phyloP scores from a whole-genome alignment of 2,329 filamentous ascomycete genomes.

The Nannizzia gypsea region DNA sequence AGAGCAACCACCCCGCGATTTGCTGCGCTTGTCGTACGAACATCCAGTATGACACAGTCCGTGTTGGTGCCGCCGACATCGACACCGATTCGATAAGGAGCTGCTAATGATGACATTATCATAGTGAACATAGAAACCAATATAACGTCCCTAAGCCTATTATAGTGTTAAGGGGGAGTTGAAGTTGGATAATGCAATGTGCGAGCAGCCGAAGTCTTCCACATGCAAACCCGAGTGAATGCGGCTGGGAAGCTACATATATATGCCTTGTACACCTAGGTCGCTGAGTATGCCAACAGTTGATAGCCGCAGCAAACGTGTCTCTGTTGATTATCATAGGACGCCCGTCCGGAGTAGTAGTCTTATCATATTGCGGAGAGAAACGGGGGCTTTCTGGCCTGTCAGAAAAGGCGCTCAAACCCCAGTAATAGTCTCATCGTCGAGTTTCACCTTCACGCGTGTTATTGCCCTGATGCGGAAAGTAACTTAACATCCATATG shows the following conservation, averaged over 20 bases:
- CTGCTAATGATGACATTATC: not conserved
- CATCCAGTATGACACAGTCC: constrained; percentile 24
- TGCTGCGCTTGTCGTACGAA: constrained; percentile 16
- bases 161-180: not conserved
- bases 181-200: not conserved
- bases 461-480: not conserved
- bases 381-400: not conserved
- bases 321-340: not conserved
- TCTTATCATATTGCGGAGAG: too few relatives aligned
- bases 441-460: not conserved
- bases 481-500: not conserved
- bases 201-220: not conserved
- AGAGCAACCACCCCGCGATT: constrained; percentile 22
- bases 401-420: not conserved
- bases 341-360: too few relatives aligned
- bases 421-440: not conserved
- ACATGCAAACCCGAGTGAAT: not conserved
- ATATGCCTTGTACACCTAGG: not conserved
- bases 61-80: constrained; percentile 34
- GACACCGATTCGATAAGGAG: constrained; percentile 20
- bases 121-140: not conserved
- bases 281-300: not conserved
- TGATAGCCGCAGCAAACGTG: not conserved
- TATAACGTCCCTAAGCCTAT: not conserved
- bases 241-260: not conserved